A percentile compares a stretch with the other conserved stretches of the same genome.
These are phyloP conservation scores for Diplosphaera chodatii DNA, from an alignment of 139 green algal species.

Conservation along the genomic window DNA sequence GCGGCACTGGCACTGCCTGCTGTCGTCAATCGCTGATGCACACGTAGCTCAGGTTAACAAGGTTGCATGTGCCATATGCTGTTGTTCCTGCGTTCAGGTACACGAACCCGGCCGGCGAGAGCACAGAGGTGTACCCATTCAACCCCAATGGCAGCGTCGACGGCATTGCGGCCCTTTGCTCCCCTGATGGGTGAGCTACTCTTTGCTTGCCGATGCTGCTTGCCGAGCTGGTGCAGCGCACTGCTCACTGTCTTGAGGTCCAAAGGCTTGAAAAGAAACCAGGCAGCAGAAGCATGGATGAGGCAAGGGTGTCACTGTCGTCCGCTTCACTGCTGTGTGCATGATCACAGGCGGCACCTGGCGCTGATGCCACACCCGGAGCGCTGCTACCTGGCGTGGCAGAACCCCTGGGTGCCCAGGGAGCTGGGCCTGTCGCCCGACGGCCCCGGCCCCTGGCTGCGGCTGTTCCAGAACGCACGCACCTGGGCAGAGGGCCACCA, in stretches of 20 bases:
- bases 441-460: conserved; percentile 87
- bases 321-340: too few species aligned
- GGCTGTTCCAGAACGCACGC: conserved; percentile 95
- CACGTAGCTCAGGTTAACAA: too few species aligned
- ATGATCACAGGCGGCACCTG: conserved; percentile 66
- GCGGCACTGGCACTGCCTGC: too few species aligned
- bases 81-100: too few species aligned
- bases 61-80: too few species aligned
- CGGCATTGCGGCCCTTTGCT: conserved; percentile 92
- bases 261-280: too few species aligned
- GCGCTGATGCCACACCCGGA: conserved; percentile 99
- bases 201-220: too few species aligned
- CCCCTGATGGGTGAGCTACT: conserved; percentile 55
- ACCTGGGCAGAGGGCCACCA: conserved; percentile 52
- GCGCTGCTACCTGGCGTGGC: conserved; percentile 92
- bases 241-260: too few species aligned
- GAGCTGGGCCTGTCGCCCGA: conserved; percentile 48
- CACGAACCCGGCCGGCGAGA: conserved; percentile 48
- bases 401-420: conserved; percentile 70
- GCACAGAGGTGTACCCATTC: conserved; percentile 88
- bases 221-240: too few species aligned
- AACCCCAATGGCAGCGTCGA: conserved; percentile 95
- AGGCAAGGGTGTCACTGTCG: too few species aligned
- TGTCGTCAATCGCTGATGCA: too few species aligned
- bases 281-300: too few species aligned